phyloP scores from a whole-genome alignment of 2,329 filamentous ascomycete genomes.

The Huntiella decipiens region DNA sequence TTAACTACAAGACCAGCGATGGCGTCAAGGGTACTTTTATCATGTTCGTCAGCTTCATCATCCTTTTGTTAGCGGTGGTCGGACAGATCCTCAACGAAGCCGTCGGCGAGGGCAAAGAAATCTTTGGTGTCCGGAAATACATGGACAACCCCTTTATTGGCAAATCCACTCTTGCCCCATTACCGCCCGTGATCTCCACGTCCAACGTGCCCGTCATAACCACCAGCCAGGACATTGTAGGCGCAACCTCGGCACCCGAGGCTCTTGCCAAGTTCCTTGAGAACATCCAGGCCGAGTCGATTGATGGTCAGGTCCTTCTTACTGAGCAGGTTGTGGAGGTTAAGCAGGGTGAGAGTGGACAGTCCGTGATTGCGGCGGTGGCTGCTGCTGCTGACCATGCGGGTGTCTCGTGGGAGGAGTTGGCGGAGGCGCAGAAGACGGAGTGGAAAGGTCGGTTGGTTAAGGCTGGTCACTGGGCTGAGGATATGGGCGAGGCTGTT shows the following conservation, averaged over 20 bases:
- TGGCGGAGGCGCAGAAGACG: conserved; percentile 41
- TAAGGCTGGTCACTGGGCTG: conserved; percentile 60
- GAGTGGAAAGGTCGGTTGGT: conserved; percentile 51
- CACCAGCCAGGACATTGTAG: neutral
- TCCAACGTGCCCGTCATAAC: neutral
- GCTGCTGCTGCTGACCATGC: conserved; percentile 30
- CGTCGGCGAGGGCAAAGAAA: conserved; percentile 34
- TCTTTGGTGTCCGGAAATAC: conserved; percentile 19
- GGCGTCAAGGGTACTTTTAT: conserved; percentile 34
- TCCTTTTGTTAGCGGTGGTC: conserved; percentile 38
- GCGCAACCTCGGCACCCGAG: neutral
- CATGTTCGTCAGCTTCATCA: conserved; percentile 25
- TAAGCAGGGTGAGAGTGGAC: neutral
- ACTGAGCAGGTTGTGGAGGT: conserved; percentile 2
- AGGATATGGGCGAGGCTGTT: conserved; percentile 56
- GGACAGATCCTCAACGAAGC: conserved; percentile 47
- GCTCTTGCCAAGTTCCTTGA: conserved; percentile 5
- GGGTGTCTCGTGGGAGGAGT: conserved; percentile 52
- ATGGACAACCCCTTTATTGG: conserved; percentile 8
- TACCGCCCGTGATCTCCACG: conserved; percentile 2
- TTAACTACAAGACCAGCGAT: neutral
- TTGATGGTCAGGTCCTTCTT: conserved; percentile 6
- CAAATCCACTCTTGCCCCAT: conserved; percentile 5
- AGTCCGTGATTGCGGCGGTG: conserved; percentile 16
- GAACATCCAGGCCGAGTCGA: conserved; percentile 3